phyloP scores from a whole-genome alignment of 768 basidiomycete genomes.

The Austroboletus festivus region DNA sequence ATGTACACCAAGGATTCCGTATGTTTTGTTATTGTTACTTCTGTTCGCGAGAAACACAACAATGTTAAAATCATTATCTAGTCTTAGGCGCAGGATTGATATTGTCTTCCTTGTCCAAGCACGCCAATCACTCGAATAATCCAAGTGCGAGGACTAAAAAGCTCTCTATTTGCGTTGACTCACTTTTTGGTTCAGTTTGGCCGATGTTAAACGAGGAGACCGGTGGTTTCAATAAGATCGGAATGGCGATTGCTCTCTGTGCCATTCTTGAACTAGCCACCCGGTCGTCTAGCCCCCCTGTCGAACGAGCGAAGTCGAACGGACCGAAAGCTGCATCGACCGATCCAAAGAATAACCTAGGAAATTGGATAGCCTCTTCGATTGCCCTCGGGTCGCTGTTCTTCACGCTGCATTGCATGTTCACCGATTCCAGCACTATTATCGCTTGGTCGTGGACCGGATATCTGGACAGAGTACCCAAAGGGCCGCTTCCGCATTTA shows the following conservation, averaged over 20 bases:
- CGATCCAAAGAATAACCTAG: slow-evolving; percentile 8
- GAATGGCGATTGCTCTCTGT: slow-evolving; percentile 53
- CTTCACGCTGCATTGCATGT: slow-evolving; percentile 68
- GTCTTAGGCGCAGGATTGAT: slow-evolving; percentile 67
- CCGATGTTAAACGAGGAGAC: slow-evolving; percentile 64
- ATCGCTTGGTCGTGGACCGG: slow-evolving; percentile 90
- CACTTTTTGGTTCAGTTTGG: slow-evolving; percentile 54
- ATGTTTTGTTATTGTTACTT: slow-evolving; percentile 16
- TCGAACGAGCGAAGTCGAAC: slow-evolving; percentile 2
- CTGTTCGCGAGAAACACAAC: not conserved
- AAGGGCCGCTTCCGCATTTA: slow-evolving; percentile 70
- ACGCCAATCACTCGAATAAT: slow-evolving; percentile 77
- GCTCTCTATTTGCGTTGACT: not conserved
- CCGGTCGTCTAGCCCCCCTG: slow-evolving; percentile 32
- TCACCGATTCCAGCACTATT: slow-evolving; percentile 74
- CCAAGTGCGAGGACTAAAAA: slow-evolving; percentile 44
- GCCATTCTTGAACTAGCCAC: slow-evolving; percentile 56
- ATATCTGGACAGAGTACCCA: slow-evolving; percentile 57
- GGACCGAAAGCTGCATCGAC: not conserved
- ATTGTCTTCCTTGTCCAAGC: slow-evolving; percentile 66
- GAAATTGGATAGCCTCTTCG: slow-evolving; percentile 40
- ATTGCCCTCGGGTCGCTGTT: slow-evolving; percentile 65
- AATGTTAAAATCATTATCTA: slow-evolving; percentile 25
- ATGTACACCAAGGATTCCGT: slow-evolving; percentile 49
- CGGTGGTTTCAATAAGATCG: slow-evolving; percentile 68